These are phyloP conservation scores for Heritiera fomes DNA, from an alignment of 345 rosid species.

Conservation along the genomic window DNA sequence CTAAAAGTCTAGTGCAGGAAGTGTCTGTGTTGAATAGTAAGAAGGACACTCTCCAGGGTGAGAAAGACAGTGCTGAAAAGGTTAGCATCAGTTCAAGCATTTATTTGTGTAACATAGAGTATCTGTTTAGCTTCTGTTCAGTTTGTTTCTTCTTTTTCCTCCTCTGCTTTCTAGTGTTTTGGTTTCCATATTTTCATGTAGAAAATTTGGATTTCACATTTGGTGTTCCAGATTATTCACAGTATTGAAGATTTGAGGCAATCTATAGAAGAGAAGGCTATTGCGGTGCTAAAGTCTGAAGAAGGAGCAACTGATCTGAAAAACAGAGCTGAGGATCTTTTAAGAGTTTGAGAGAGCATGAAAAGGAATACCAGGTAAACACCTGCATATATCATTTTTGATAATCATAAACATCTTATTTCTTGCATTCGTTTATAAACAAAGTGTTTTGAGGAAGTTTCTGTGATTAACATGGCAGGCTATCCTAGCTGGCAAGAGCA, in stretches of 20 bases:
- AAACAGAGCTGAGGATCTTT: conserved; percentile 69
- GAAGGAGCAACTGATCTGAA: conserved; percentile 82
- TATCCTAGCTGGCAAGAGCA: conserved; percentile 91
- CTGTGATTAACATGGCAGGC: conserved; percentile 51
- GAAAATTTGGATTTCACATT: conserved; percentile 19
- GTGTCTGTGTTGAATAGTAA: conserved; percentile 67
- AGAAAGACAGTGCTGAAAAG: conserved; percentile 74
- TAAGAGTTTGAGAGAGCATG: conserved; percentile 65
- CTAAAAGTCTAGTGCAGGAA: conserved; percentile 75
- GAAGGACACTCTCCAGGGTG: conserved; percentile 75
- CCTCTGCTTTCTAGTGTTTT: background rate
- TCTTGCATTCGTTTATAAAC: conserved; percentile 10
- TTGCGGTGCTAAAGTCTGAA: conserved; percentile 74
- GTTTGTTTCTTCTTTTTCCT: conserved; percentile 10
- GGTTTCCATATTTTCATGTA: too few species aligned
- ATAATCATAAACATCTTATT: conserved; percentile 1
- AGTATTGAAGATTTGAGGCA: conserved; percentile 79
- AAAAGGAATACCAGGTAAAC: conserved; percentile 86
- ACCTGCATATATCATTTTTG: background rate
- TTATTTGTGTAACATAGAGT: background rate
- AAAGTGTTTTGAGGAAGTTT: conserved; percentile 26
- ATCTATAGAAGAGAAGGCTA: conserved; percentile 68
- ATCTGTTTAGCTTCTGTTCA: background rate
- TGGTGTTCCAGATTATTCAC: conserved; percentile 53
- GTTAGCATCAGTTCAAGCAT: conserved; percentile 36